Evolutionary conservation across 2,329 filamentous ascomycete genomes (phyloP).

Genomic region (Colletotrichum sp.): DNA sequence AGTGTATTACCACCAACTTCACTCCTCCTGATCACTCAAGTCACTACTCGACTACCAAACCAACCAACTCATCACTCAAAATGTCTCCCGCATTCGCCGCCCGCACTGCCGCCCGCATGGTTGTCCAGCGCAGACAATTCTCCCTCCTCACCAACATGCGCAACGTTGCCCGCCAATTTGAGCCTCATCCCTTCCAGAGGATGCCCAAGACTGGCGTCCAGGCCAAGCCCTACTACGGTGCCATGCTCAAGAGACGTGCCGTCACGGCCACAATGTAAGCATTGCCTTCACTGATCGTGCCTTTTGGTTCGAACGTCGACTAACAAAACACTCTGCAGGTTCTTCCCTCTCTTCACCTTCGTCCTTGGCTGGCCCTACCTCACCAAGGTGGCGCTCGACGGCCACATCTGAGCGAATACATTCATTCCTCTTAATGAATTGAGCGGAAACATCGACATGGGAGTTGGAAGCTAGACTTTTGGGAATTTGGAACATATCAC

Average conservation of each 20-base stretch:
- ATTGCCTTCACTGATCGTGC: neutral
- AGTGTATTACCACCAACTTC: slow-evolving; percentile 4
- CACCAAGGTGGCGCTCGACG: slow-evolving; percentile 2
- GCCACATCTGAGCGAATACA: neutral
- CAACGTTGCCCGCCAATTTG: slow-evolving; percentile 37
- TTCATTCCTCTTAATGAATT: neutral
- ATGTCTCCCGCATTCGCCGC: slow-evolving; percentile 39
- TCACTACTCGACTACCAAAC: neutral
- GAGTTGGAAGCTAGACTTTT: neutral
- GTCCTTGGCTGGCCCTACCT: slow-evolving; percentile 21
- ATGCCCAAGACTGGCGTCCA: slow-evolving; percentile 29
- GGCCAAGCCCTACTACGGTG: slow-evolving; percentile 40
- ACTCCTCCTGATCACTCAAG: slow-evolving; percentile 7
- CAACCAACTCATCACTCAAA: slow-evolving; percentile 16
- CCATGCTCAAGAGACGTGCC: slow-evolving; percentile 33
- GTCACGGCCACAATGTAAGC: slow-evolving; percentile 38
- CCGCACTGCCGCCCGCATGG: slow-evolving; percentile 29
- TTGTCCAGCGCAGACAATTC: slow-evolving; percentile 34
- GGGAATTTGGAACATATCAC: neutral
- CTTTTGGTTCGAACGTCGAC: neutral
- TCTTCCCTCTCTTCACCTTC: neutral
- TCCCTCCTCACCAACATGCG: slow-evolving; percentile 38
- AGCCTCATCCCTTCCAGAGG: slow-evolving; percentile 41
- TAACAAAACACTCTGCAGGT: slow-evolving; percentile 1
- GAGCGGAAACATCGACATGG: neutral